Base-by-base conservation (phyloP, 768 basidiomycete species). In the Floccularia luteovirens region DNA sequence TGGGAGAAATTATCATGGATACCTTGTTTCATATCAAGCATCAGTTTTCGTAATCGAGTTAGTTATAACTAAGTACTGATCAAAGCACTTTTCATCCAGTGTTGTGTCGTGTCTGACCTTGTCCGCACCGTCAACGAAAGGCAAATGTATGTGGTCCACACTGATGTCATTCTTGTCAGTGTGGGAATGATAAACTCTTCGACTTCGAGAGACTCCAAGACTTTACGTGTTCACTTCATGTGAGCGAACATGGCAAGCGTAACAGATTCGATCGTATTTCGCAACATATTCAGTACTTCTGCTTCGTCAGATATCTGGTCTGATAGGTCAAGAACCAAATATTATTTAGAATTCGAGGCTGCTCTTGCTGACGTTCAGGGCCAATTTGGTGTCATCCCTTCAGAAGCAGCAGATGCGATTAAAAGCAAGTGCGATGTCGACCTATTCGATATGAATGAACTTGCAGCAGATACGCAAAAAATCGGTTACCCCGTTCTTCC, bases 401-500 rank as follows among this genome's bases (percentile, higher is more conserved):
- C 48, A 4, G 52, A 62, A 16, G 63, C 70, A 20, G 67, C 61
- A 14, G 42, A 53, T 5, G 54, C 50, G 24, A 67, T 71, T 36
- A 35, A 46, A 24, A 41, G 49, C 3, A 67, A 59, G 42, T 70
- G 65, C 43, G 37, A 56, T 21, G 50, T 64, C n/a, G 38, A 55
- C 12, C 49, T 65, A 13, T 56, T 72, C 27, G 54, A 70, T 40
- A 62, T 67, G 48, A 52, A 57, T 20, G 51, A 62, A 39, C 54
- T 70, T 32, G 62, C 49, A 35, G 56, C 45, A 34, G 63, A 67
- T 21, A 72, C 66, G 3, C 59, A 59, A 41, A 57, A 48, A 41
- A 70, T 71, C 8, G 70, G 69, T 2, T 69, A 69, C 43, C 68
- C 70, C 1, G 64, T 70, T 2, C 40, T 71, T 24, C 67, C 67